phyloP scores from a whole-genome alignment of 805 yeast genomes.

The Nematodospora valgi region DNA sequence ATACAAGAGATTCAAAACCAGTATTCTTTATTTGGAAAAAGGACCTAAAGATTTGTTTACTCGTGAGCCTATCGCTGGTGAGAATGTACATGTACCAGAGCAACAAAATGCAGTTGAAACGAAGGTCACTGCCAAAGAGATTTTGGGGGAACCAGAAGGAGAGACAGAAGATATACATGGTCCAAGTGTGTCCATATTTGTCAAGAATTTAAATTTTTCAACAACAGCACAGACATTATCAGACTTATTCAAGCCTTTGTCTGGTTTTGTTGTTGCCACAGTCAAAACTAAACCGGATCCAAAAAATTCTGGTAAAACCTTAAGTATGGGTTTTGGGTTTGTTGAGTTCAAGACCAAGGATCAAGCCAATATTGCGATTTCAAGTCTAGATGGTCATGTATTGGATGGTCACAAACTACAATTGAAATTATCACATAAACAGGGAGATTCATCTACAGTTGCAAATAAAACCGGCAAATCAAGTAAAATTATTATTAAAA shows the following conservation, averaged over 20 bases:
- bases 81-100: constrained; percentile 21
- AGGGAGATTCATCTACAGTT: constrained; percentile 33
- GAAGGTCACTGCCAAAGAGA: constrained; percentile 42
- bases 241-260: constrained; percentile 61
- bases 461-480: constrained; percentile 28
- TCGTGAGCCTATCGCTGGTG: constrained; percentile 47
- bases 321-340: constrained; percentile 98
- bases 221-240: constrained; percentile 61
- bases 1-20: constrained; percentile 81
- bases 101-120: constrained; percentile 42
- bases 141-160: constrained; percentile 24
- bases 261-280: constrained; percentile 79
- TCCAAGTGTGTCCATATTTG: constrained; percentile 83
- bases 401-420: constrained; percentile 89
- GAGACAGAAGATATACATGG: constrained; percentile 51
- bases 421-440: constrained; percentile 83
- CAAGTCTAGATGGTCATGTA: constrained; percentile 67
- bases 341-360: constrained; percentile 81
- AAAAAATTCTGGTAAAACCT: constrained; percentile 57
- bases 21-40: constrained; percentile 86
- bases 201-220: constrained; percentile 86
- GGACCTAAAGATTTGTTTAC: constrained; percentile 85
- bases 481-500: constrained; percentile 89
- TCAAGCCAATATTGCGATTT: constrained; percentile 74
- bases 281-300: constrained; percentile 89